Evolutionary conservation across 2,329 filamentous ascomycete species (phyloP).

Genomic region (Magnaporthiopsis poae): DNA sequence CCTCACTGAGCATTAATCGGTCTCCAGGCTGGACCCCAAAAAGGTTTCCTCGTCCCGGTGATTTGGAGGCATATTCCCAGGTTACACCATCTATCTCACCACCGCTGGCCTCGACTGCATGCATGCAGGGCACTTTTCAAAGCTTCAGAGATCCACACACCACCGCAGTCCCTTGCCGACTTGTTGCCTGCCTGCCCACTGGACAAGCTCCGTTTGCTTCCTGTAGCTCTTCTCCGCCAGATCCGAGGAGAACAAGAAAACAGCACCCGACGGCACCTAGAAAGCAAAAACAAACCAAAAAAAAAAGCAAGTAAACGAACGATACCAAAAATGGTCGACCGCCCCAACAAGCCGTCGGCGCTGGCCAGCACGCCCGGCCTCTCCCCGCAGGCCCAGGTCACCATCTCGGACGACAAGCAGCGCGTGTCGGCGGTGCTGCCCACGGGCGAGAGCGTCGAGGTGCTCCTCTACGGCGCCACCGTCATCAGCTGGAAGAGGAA

Average conservation of each 20-base stretch:
- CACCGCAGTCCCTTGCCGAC: not conserved
- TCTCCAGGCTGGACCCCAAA: not conserved
- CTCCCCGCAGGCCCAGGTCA: slow-evolving; percentile 66
- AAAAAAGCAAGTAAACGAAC: slow-evolving; percentile 7
- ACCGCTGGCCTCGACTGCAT: not conserved
- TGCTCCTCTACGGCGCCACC: slow-evolving; percentile 85
- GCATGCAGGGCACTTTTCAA: not conserved
- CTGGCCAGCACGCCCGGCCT: slow-evolving; percentile 64
- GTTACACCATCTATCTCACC: not conserved
- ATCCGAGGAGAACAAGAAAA: not conserved
- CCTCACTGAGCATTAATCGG: not conserved
- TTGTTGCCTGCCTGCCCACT: not conserved
- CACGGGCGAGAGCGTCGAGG: slow-evolving; percentile 73
- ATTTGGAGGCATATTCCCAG: not conserved
- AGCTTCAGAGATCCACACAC: not conserved
- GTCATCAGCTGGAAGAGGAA: slow-evolving; percentile 87
- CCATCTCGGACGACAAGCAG: slow-evolving; percentile 59
- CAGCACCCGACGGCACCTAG: not conserved
- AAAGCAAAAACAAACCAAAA: not conserved
- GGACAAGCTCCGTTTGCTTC: not conserved
- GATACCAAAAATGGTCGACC: slow-evolving; percentile 59
- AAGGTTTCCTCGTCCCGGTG: not conserved
- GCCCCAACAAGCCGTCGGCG: slow-evolving; percentile 71
- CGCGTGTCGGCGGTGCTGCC: slow-evolving; percentile 72
- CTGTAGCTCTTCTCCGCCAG: not conserved